A percentile compares a stretch with the other conserved stretches of the same genome.
Evolutionary conservation across 2,329 filamentous ascomycete species (phyloP).

Genomic region (Microcyclosporella mali): DNA sequence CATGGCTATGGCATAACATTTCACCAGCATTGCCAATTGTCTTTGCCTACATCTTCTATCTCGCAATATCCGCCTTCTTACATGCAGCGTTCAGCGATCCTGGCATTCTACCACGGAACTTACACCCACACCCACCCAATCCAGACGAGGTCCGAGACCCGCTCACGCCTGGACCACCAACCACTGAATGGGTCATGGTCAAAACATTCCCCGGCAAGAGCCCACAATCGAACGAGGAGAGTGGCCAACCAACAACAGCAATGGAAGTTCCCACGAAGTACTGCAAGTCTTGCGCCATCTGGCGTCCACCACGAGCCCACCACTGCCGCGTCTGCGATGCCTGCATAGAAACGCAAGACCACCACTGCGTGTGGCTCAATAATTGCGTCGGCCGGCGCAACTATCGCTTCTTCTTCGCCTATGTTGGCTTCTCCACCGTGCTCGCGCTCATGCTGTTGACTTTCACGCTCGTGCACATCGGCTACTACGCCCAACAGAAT

Average conservation of each 20-base stretch:
- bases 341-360: conserved; percentile 93
- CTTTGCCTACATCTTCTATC: conserved; percentile 85
- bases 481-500: conserved; percentile 62
- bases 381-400: conserved; percentile 96
- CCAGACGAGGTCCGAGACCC: conserved; percentile 69
- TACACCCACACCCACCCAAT: conserved; percentile 77
- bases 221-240: conserved; percentile 11
- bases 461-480: conserved; percentile 72
- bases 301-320: conserved; percentile 90
- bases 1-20: conserved; percentile 78
- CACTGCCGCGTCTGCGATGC: conserved; percentile 97
- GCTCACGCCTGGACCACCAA: conserved; percentile 71
- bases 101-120: conserved; percentile 84
- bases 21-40: conserved; percentile 83
- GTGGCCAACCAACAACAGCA: conserved; percentile 52
- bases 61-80: conserved; percentile 88
- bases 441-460: conserved; percentile 70
- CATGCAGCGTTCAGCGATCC: conserved; percentile 91
- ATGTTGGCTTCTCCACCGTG: conserved; percentile 72
- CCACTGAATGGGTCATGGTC: conserved; percentile 90
- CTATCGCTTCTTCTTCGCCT: conserved; percentile 95
- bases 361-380: conserved; percentile 98
- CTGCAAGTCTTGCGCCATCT: conserved; percentile 95
- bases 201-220: conserved; percentile 24
- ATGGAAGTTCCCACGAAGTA: conserved; percentile 99